phyloP scores from a whole-genome alignment of 768 basidiomycete genomes.

The Lactarius akahatsu region DNA sequence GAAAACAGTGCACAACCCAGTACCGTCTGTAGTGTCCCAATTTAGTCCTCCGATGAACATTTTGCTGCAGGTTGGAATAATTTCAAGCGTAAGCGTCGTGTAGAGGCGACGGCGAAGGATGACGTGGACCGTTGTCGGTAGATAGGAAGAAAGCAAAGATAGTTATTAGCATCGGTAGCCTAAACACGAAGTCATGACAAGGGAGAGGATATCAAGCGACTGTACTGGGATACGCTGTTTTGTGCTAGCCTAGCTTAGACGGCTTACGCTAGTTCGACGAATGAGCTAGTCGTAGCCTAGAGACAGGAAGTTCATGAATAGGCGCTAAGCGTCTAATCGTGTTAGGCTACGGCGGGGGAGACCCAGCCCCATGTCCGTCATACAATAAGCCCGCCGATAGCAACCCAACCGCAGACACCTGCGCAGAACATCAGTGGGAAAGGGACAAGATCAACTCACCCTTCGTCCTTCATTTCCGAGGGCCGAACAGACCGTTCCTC shows the following conservation, averaged over 20 bases:
- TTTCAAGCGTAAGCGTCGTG: constrained; percentile 20
- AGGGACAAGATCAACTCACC: constrained; percentile 56
- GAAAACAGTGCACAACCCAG: constrained; percentile 39
- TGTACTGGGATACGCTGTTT: constrained; percentile 54
- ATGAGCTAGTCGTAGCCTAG: constrained; percentile 32
- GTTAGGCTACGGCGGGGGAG: constrained; percentile 38
- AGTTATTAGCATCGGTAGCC: constrained; percentile 75
- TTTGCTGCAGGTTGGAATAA: constrained; percentile 60
- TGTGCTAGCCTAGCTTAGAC: constrained; percentile 58
- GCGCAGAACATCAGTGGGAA: constrained; percentile 31
- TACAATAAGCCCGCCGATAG: constrained; percentile 26
- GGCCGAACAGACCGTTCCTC: constrained; percentile 68
- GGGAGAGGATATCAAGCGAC: constrained; percentile 55
- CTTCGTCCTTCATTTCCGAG: constrained; percentile 95
- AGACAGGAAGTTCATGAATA: constrained; percentile 25
- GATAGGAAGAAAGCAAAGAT: constrained; percentile 46
- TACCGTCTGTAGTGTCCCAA: constrained; percentile 99
- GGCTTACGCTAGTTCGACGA: constrained; percentile 34
- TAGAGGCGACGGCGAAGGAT: constrained; percentile 19
- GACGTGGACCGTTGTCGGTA: constrained; percentile 27
- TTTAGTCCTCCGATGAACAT: constrained; percentile 99
- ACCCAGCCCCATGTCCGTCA: constrained; percentile 27
- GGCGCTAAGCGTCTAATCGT: constrained; percentile 27
- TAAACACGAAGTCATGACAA: constrained; percentile 58
- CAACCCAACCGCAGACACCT: constrained; percentile 23